These are phyloP conservation scores for Zygnema circumcarinatum DNA, from an alignment of 139 green algal species.

Conservation along the genomic window DNA sequence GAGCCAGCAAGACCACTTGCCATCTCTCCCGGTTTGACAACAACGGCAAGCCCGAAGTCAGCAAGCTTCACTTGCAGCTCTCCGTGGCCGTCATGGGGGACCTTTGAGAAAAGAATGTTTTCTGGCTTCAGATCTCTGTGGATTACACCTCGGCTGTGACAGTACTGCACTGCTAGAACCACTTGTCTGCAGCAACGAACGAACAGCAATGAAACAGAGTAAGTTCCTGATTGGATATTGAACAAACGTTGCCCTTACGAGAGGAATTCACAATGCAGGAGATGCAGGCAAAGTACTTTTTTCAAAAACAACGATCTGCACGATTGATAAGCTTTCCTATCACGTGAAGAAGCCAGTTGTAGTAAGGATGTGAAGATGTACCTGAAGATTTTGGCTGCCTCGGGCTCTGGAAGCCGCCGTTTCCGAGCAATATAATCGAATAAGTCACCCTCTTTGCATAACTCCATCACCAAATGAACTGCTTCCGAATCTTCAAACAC, in stretches of 20 bases:
- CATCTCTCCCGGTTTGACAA: conserved; percentile 74
- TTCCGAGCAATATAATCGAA: background rate
- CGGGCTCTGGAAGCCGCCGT: background rate
- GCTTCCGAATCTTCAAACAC: too few species aligned
- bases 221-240: too few species aligned
- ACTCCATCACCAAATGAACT: too few species aligned
- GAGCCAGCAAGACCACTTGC: conserved; percentile 72
- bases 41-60: conserved; percentile 90
- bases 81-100: background rate
- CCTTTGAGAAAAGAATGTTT: conserved; percentile 93
- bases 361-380: too few species aligned
- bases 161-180: conserved; percentile 86
- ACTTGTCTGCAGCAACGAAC: conserved; percentile 68
- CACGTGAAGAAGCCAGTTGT: too few species aligned
- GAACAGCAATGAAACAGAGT: too few species aligned
- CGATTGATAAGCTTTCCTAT: too few species aligned
- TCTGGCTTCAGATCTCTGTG: conserved; percentile 88
- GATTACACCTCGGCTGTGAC: conserved; percentile 91
- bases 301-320: too few species aligned
- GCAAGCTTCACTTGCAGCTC: conserved; percentile 83
- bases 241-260: too few species aligned
- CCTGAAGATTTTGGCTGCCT: background rate
- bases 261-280: too few species aligned
- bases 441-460: background rate
- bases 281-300: too few species aligned